These are phyloP conservation scores for Nakaseomyces kungkrabaensis DNA, from an alignment of 1,139 yeast genomes.

Conservation along the genomic window DNA sequence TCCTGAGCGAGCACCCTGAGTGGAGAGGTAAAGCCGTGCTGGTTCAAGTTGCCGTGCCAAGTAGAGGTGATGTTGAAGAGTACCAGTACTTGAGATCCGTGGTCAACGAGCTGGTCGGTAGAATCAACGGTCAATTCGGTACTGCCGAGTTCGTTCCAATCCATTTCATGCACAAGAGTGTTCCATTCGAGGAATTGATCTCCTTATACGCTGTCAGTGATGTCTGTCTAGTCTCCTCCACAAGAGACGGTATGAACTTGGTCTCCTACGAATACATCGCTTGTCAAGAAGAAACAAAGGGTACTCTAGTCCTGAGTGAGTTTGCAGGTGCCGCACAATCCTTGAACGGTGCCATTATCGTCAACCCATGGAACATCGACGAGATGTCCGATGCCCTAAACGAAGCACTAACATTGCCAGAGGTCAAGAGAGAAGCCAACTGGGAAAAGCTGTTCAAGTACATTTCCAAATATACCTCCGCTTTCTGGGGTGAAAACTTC, in stretches of 20 bases:
- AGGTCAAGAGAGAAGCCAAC: constrained; percentile 66
- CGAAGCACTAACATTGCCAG: constrained; percentile 78
- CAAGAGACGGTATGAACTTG: constrained; percentile 97
- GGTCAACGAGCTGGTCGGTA: constrained; percentile 91
- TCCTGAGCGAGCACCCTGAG: constrained; percentile 86
- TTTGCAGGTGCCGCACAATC: constrained; percentile 99
- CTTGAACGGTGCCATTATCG: constrained; percentile 82
- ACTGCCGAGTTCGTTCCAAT: constrained; percentile 97
- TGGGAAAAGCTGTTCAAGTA: constrained; percentile 77
- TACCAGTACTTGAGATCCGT: constrained; percentile 89
- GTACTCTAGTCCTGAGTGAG: constrained; percentile 78
- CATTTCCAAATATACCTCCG: constrained; percentile 86
- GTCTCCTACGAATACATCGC: constrained; percentile 96
- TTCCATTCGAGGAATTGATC: constrained; percentile 83
- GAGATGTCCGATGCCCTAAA: constrained; percentile 79
- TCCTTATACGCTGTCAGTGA: constrained; percentile 79
- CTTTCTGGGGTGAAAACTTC: constrained; percentile 94
- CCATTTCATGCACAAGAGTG: constrained; percentile 88
- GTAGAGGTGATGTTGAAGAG: constrained; percentile 97
- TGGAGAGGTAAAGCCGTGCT: constrained; percentile 96
- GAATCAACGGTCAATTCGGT: constrained; percentile 94
- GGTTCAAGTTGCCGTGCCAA: constrained; percentile 96
- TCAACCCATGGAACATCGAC: constrained; percentile 97
- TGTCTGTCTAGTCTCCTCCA: constrained; percentile 84
- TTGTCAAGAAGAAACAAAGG: constrained; percentile 80